Percentiles rank a stretch among this genome's conserved stretches.
Evolutionary conservation across 2,329 filamentous ascomycete species (phyloP).

Genomic region (Dactylellina sp.): DNA sequence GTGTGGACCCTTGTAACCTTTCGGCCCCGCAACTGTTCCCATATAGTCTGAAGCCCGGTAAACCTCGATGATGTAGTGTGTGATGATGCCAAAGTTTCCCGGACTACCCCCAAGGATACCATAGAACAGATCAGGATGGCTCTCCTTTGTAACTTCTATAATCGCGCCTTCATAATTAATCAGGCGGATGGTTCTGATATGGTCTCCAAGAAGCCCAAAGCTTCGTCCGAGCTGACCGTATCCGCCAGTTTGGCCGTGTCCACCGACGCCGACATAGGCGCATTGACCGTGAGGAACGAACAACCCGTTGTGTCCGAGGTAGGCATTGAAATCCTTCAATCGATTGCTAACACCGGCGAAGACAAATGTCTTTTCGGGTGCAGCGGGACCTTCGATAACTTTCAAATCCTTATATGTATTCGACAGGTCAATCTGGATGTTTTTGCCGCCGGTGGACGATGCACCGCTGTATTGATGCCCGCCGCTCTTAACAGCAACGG

Average conservation of each 20-base stretch:
- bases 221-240: constrained; percentile 67
- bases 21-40: constrained; percentile 66
- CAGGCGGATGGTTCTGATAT: constrained; percentile 60
- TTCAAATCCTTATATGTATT: constrained; percentile 24
- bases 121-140: constrained; percentile 61
- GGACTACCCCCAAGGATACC: constrained; percentile 62
- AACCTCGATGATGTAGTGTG: constrained; percentile 63
- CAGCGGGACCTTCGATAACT: constrained; percentile 63
- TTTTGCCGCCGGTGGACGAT: constrained; percentile 10
- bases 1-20: constrained; percentile 64
- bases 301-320: constrained; percentile 5
- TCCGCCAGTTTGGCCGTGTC: constrained; percentile 67
- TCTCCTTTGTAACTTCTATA: constrained; percentile 59
- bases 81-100: constrained; percentile 63
- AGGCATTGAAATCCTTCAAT: constrained; percentile 24
- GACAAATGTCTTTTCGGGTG: constrained; percentile 59
- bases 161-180: constrained; percentile 60
- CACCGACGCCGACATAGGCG: constrained; percentile 62
- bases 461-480: constrained; percentile 38
- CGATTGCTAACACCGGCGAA: constrained; percentile 10
- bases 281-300: constrained; percentile 58
- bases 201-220: constrained; percentile 64
- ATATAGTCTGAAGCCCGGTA: constrained; percentile 64
- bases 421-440: constrained; percentile 26
- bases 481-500: constrained; percentile 64